These are phyloP conservation scores for Pseudevernia furfuracea DNA, from an alignment of 495 filamentous ascomycete genomes.

Conservation along the genomic window DNA sequence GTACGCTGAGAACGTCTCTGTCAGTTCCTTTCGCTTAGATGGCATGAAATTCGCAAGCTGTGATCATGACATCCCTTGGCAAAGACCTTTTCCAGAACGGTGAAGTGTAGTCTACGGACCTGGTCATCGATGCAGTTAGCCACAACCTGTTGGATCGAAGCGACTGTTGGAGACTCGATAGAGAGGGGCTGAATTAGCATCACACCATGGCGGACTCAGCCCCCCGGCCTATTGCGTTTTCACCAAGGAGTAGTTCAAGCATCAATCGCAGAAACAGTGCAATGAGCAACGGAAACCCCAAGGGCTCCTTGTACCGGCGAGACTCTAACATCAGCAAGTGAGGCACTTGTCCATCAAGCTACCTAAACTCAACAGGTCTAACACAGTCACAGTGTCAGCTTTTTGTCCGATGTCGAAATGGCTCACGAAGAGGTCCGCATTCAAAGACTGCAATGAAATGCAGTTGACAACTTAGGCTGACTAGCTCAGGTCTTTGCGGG, in stretches of 20 bases:
- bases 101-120: neutral
- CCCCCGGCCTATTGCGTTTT: constrained; percentile 3
- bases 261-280: constrained; percentile 4
- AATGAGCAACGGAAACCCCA: constrained; percentile 9
- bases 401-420: constrained; percentile 97
- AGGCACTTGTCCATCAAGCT: constrained; percentile 8
- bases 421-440: constrained; percentile 77
- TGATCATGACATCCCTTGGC: neutral
- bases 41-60: neutral
- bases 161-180: neutral
- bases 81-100: neutral
- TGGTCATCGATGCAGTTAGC: neutral
- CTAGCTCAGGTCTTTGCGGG: constrained; percentile 71
- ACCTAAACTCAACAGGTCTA: neutral
- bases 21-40: neutral
- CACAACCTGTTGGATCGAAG: neutral
- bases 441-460: neutral
- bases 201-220: constrained; percentile 8
- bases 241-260: constrained; percentile 15
- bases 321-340: constrained; percentile 72
- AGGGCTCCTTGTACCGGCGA: constrained; percentile 38
- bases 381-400: constrained; percentile 48
- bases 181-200: neutral
- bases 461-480: constrained; percentile 15
- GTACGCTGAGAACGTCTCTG: neutral